Evolutionary conservation across 2,329 filamentous ascomycete species (phyloP).

Genomic region (Aureobasidium leucospermi): DNA sequence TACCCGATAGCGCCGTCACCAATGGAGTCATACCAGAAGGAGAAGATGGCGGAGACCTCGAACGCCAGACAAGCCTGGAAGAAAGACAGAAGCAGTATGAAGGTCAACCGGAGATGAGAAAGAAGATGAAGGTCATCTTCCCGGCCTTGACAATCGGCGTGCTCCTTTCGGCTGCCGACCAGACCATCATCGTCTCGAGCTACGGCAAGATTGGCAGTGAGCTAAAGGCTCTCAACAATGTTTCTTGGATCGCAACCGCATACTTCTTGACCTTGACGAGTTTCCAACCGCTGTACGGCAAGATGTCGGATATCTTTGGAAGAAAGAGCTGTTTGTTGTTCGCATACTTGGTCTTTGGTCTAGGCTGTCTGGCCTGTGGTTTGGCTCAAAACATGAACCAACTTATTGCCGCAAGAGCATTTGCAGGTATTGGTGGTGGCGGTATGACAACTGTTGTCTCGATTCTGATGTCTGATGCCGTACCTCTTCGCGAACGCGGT

Average conservation of each 20-base stretch:
- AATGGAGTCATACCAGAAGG: slow-evolving; percentile 17
- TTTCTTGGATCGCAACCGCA: slow-evolving; percentile 65
- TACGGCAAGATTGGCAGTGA: slow-evolving; percentile 73
- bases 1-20: slow-evolving; percentile 21
- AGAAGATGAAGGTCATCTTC: slow-evolving; percentile 43
- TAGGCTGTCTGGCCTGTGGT: slow-evolving; percentile 58
- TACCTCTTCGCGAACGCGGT: slow-evolving; percentile 61
- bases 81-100: slow-evolving; percentile 31
- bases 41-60: slow-evolving; percentile 24
- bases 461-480: slow-evolving; percentile 64
- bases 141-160: slow-evolving; percentile 58
- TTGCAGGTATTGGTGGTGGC: slow-evolving; percentile 60
- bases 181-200: slow-evolving; percentile 70
- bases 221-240: slow-evolving; percentile 64
- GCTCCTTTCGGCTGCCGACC: slow-evolving; percentile 66
- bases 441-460: slow-evolving; percentile 64
- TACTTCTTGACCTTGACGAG: slow-evolving; percentile 69
- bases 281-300: slow-evolving; percentile 68
- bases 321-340: slow-evolving; percentile 59
- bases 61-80: slow-evolving; percentile 27
- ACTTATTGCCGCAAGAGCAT: slow-evolving; percentile 57
- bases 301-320: slow-evolving; percentile 63
- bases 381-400: slow-evolving; percentile 57
- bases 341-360: slow-evolving; percentile 56
- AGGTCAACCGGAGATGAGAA: slow-evolving; percentile 42